Evolutionary conservation across 1,284 basidiomycete species (phyloP), one percentile per base, ranked within the genome.

Genomic region (Trichosporon ovoides): DNA sequence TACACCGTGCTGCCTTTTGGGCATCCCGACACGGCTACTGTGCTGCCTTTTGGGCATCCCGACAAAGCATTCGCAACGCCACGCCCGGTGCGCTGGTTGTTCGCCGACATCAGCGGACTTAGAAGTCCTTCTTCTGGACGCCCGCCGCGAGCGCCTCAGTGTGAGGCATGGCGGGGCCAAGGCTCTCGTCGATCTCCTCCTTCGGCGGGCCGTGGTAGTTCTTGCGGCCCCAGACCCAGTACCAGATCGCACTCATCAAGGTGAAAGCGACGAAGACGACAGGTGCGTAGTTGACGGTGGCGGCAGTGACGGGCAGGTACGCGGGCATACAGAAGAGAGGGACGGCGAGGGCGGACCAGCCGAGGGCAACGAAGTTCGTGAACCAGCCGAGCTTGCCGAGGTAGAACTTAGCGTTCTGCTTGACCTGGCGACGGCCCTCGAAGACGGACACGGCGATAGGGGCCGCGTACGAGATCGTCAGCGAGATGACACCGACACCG

Each of bases 221-320:
- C 49, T 64, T 68, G 40, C 69, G 61, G 11, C 74, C 74, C 60
- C 65, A 66, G 61, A 83, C 78, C 49, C 81, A 53, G 64, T 85
- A 85, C 84, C 84, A 85, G n/a, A 77, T 72, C 0, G 78, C 80
- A 50, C 82, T 83, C 38, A 85, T 78, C 12, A 71, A 63, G 3
- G 74, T 81, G 62, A 85, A 85, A 1, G 82, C 83, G 36, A 85
- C 80, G 58, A 85, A 85, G 20, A 85, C 84, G 7, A 83, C 83
- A 18, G 83, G 84, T 9, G 81, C 83, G 63, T 83, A 72, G 65
- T 72, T 72, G 66, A 72, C 70, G 37, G 57, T 59, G n/a, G 37
- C 48, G 11, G 62, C 53, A 3, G 68, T 66, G 55, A 72, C 68
- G n/a, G 70, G 70, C 6, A 72, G 55, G 31, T 34, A 38, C n/a